Evolutionary conservation across 345 rosid species (phyloP), one percentile per base, ranked within the genome.

Genomic region (Dipteronia sinensis): DNA sequence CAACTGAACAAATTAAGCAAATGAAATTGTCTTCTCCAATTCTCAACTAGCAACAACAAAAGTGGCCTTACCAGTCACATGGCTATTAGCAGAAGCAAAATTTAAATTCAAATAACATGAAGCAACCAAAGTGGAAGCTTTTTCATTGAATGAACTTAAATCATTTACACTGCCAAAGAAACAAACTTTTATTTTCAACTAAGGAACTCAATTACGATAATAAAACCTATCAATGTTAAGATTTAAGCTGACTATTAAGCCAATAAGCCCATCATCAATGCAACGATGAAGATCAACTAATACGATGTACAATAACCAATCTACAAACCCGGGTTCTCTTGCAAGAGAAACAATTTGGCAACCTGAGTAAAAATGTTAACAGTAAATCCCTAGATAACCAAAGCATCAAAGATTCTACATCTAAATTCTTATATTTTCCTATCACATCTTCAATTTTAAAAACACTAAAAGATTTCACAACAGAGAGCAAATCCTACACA

Each of bases 21-120:
- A 71, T 19, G 6, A 31, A 71, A 42, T 20, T 40, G 23, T 42
- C 55, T 8, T 23, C 56, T 40, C 40, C 40, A 56, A 71, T 55
- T 71, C 62, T 19, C 67, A 40, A 42, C 27, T 59, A 71, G 46
- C 25, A 12, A 73, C 40, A 29, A 73, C n/a, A 74, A 63, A 19
- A 20, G 23, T 56, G 17, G n/a, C 8, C 11, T 23, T 16, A 10
- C 38, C 17, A 27, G 68, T 74, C 58, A 62, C 69, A 74, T 62
- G n/a, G 58, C 34, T 62, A 44, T 42, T 29, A 63, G 19, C 69
- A 74, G 23, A 63, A 6, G 20, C 29, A 4, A 13, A 40, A 58
- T 34, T 59, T 4, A 23, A 46, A 12, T n/a, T 25, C n/a, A 23
- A 42, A 42, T 22, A 20, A 59, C 27, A 59, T 59, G 64, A 47